phyloP scores from a whole-genome alignment of 306 rosid genomes.

The Pterocarpus macrocarpus region DNA sequence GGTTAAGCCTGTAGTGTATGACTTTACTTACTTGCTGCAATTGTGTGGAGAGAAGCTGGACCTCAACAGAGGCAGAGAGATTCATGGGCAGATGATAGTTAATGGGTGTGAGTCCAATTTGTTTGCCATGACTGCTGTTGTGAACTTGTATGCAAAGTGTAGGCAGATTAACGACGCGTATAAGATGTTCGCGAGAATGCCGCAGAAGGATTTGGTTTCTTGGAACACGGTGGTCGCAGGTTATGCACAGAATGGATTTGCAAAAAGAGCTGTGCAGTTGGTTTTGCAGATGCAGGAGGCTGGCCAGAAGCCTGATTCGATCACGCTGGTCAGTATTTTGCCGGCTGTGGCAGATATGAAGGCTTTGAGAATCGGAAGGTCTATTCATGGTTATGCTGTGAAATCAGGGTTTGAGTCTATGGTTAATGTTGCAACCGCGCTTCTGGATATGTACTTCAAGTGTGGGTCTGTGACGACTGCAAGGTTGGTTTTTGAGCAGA shows the following conservation, averaged over 20 bases:
- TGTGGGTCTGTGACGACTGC: constrained; percentile 70
- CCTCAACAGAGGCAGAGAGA: constrained; percentile 74
- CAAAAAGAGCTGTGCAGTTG: constrained; percentile 62
- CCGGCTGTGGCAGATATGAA: constrained; percentile 85
- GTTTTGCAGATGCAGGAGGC: constrained; percentile 74
- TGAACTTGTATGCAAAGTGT: constrained; percentile 79
- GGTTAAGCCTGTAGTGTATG: constrained; percentile 80
- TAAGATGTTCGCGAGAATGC: constrained; percentile 94
- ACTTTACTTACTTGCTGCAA: constrained; percentile 86
- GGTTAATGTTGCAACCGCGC: constrained; percentile 73
- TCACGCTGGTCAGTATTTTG: constrained; percentile 81
- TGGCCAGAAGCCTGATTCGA: constrained; percentile 74
- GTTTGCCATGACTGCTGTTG: constrained; percentile 88
- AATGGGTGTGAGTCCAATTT: constrained; percentile 73
- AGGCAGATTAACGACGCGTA: constrained; percentile 71
- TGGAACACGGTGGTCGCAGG: constrained; percentile 89
- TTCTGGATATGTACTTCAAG: constrained; percentile 85
- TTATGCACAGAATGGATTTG: constrained; percentile 81
- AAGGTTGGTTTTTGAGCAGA: constrained; percentile 65
- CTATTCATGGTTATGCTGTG: constrained; percentile 72
- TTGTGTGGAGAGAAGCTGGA: constrained; percentile 73
- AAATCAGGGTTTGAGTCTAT: constrained; percentile 71
- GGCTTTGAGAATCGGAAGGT: constrained; percentile 73
- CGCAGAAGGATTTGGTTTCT: constrained; percentile 77
- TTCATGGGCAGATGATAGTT: constrained; percentile 74